Base-by-base conservation (phyloP, 2,329 filamentous ascomycete genomes). In the Nannizziopsis arthrosporioides region DNA sequence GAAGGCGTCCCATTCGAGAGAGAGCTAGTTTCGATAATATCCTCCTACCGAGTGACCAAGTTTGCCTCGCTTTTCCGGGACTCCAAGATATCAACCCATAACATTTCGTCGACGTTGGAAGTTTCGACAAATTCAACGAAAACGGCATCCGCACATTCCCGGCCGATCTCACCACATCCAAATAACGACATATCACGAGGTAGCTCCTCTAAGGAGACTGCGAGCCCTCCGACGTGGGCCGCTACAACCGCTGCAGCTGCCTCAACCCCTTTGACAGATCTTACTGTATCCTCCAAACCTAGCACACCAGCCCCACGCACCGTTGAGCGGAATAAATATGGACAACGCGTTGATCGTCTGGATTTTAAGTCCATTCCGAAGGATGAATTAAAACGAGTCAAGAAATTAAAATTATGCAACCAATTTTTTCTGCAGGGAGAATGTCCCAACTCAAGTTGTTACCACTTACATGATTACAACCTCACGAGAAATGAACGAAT, bases 361-460 rank as follows among this genome's bases (percentile, higher is more conserved):
- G 69, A 59, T 57, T 69, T 61, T 63, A 72, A 63, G 71, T 73
- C 60, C 62, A 78, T 68, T 63, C 67, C 68, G 42, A 66, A 75
- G 50, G 68, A 75, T 14, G 76, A 79, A 51, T 68, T 81, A 41
- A 73, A 75, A 55, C 73, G 75, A 15, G 64, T 81, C 55, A 80
- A 80, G 63, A 76, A 75, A 61, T 61, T 80, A 53, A 81, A 81
- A 58, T 63, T 80, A 50, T 81, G 78, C 67, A 81, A 81, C 56
- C 72, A 77, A 49, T 72, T 77, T 58, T 80, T 74, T 57, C 67
- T 82, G 18, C 72, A 77, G 38, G 68, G 70, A 27, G 74, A 76
- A 53, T 81, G 78, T 54, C 73, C 75, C 4, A 76, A 73, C 54
- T 68, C 69, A 38, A 67, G 69, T 14, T 82, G 78, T 57, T 65